These are phyloP conservation scores for Dioszegia aurantiaca DNA, from an alignment of 768 basidiomycete species.

Conservation along the genomic window DNA sequence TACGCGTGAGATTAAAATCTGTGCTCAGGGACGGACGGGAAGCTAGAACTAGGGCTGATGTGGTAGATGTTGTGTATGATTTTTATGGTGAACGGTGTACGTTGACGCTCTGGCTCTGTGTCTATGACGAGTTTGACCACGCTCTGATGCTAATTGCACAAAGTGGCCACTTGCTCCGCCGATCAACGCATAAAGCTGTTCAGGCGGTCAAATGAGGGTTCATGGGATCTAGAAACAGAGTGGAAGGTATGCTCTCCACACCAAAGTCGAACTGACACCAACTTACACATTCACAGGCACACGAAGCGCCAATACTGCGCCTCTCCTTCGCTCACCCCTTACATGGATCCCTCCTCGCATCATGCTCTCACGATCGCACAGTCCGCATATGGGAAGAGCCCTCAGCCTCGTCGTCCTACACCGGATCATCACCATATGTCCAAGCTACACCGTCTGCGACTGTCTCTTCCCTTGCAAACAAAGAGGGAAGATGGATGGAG, in stretches of 20 bases:
- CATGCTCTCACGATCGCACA: conserved; percentile 82
- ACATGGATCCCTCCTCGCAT: conserved; percentile 82
- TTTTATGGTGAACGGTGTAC: conserved; percentile 66
- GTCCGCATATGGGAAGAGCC: conserved; percentile 87
- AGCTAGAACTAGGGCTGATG: not conserved
- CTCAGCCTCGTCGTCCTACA: conserved; percentile 7
- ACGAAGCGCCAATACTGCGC: conserved; percentile 82
- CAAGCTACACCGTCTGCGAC: not conserved
- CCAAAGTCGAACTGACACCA: conserved; percentile 6
- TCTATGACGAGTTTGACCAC: conserved; percentile 4
- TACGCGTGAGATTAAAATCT: conserved; percentile 33
- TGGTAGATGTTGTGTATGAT: conserved; percentile 73
- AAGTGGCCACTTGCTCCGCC: conserved; percentile 50
- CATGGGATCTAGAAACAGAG: conserved; percentile 77
- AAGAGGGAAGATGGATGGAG: conserved; percentile 43
- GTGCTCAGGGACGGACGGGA: not conserved
- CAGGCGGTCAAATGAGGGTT: conserved; percentile 69
- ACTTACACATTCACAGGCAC: conserved; percentile 62
- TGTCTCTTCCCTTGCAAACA: not conserved
- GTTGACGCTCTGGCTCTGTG: conserved; percentile 23
- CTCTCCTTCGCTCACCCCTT: conserved; percentile 90
- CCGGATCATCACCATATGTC: not conserved
- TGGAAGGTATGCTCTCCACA: conserved; percentile 70
- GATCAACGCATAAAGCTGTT: conserved; percentile 70
- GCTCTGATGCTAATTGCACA: not conserved